Percentiles rank a stretch among this genome's conserved stretches.
Evolutionary conservation across 768 basidiomycete species (phyloP).

Genomic region (Pisolithus sp.): DNA sequence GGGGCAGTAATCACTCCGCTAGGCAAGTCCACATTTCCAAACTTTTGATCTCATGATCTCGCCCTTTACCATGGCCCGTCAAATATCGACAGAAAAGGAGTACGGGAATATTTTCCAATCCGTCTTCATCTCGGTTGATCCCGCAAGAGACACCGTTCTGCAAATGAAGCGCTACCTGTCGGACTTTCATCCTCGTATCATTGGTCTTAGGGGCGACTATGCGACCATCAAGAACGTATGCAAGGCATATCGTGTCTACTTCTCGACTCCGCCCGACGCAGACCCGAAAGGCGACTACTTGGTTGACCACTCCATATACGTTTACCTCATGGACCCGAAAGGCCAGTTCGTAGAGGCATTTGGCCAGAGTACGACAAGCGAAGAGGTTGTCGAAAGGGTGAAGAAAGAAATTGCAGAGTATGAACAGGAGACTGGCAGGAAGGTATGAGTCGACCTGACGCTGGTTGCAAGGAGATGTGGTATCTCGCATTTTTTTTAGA

Average conservation of each 20-base stretch:
- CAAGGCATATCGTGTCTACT: conserved; percentile 96
- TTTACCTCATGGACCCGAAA: conserved; percentile 95
- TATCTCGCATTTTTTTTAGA: not conserved
- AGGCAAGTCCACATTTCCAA: conserved; percentile 40
- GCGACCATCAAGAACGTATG: conserved; percentile 79
- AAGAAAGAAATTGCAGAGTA: conserved; percentile 43
- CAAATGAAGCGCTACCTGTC: conserved; percentile 58
- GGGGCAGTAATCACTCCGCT: conserved; percentile 64
- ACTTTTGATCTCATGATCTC: not conserved
- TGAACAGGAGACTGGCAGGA: conserved; percentile 31
- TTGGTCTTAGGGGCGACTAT: conserved; percentile 87
- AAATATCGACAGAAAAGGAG: conserved; percentile 50
- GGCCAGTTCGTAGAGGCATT: conserved; percentile 96
- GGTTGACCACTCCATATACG: conserved; percentile 94
- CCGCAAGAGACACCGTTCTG: conserved; percentile 72
- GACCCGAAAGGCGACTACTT: conserved; percentile 90
- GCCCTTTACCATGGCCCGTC: not conserved
- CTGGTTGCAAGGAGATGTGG: not conserved
- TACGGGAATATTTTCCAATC: conserved; percentile 75
- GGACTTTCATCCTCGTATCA: conserved; percentile 89
- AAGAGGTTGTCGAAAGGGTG: conserved; percentile 62
- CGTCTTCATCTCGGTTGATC: conserved; percentile 95
- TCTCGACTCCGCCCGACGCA: conserved; percentile 88
- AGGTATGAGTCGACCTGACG: conserved; percentile 12
- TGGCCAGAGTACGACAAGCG: conserved; percentile 69